Base-by-base conservation (phyloP, 1,139 yeast species). In the Suhomyces terraborum region DNA sequence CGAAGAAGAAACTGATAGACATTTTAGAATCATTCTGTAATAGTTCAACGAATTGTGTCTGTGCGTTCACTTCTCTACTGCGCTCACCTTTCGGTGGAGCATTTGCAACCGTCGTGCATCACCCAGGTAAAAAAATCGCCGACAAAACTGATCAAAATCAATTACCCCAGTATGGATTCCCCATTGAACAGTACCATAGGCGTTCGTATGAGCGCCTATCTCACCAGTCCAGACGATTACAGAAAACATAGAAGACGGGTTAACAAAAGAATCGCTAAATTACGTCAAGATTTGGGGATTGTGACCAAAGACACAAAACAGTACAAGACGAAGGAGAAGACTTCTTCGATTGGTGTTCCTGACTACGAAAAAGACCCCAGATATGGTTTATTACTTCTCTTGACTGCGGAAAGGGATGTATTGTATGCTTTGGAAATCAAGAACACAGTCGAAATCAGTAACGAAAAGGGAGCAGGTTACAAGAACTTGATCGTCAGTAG, bases 381-480 rank as follows among this genome's bases (percentile, higher is more conserved):
- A 41, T 76, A 62, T 53, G 87, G 80, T 10, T 51, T 61, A 28
- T 60, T 85, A 16, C 59, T 77, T 18, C 66, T 85, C 23, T 64
- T 75, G 46, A 70, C 75, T 8, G 80, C 84, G 1, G 95, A 88
- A 59, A 73, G 93, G 53, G 84, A 84, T 49, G 67, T 82, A 58
- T 70, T 88, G 27, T 79, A 77, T 53, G 85, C 91, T 0, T 72
- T 80, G 60, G 91, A 85, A 59, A 72, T 82, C 43, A 79, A 78
- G 48, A 67, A 75, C 17, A 62, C 74, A 41, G 61, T 81, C 51
- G 89, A 82, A 49, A 73, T 81, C 41, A 77, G 77, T 45, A 67
- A 59, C 41, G 73, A 66, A 32, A 57, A 52, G 19, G 41, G 44
- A 26, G 63, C 76, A 0, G 64, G 77, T 6, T 62, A 75, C 38